Percentiles rank a stretch among this genome's conserved stretches.
Conservation (phyloP, 805 yeast species). For the Komagataella pastoris region DNA sequence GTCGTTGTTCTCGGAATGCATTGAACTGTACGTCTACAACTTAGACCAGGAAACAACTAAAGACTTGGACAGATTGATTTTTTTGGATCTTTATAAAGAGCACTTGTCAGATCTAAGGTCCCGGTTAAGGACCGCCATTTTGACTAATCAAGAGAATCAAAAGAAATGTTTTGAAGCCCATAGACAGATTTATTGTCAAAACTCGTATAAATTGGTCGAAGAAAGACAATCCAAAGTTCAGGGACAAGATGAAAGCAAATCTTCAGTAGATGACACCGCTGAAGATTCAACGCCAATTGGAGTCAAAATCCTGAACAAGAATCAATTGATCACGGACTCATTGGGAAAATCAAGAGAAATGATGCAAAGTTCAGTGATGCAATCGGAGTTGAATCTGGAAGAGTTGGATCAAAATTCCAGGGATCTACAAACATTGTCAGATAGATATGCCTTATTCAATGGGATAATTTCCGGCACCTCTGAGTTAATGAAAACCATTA, state of each 20-base stretch:
- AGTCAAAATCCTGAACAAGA: slow-evolving; percentile 29
- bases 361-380: slow-evolving; percentile 33
- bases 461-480: slow-evolving; percentile 26
- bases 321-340: slow-evolving; percentile 30
- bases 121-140: neutral
- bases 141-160: neutral
- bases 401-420: slow-evolving; percentile 32
- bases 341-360: slow-evolving; percentile 34
- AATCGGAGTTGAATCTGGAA: slow-evolving; percentile 35
- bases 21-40: neutral
- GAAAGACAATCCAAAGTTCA: neutral
- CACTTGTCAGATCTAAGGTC: neutral
- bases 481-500: slow-evolving; percentile 34
- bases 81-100: neutral
- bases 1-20: neutral
- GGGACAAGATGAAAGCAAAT: neutral
- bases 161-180: neutral
- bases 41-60: neutral
- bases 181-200: neutral
- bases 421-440: slow-evolving; percentile 25
- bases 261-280: neutral
- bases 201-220: neutral
- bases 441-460: slow-evolving; percentile 26
- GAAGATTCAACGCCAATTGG: slow-evolving; percentile 4
- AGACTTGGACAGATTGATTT: neutral